phyloP scores from a whole-genome alignment of 148 eudicot genomes.

The Rhododendron henanense region DNA sequence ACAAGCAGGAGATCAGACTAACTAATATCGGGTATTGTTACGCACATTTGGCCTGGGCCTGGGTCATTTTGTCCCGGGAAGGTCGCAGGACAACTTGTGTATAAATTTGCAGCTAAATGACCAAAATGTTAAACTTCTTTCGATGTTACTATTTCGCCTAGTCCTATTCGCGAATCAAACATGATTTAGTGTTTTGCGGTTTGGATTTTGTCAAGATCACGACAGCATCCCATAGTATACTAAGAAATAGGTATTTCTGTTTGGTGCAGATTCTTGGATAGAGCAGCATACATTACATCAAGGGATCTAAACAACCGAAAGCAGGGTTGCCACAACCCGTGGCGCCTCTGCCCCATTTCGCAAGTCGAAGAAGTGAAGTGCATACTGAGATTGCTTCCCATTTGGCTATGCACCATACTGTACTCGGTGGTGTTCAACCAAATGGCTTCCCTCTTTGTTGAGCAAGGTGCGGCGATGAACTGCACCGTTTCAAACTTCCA shows the following conservation, averaged over 20 bases:
- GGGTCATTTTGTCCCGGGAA: not conserved
- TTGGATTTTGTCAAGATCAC: not conserved
- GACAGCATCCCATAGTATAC: not conserved
- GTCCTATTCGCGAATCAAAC: not conserved
- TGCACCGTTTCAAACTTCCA: constrained; percentile 51
- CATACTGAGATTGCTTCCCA: constrained; percentile 71
- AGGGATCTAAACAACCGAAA: constrained; percentile 35
- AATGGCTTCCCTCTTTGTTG: constrained; percentile 89
- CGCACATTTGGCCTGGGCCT: not conserved
- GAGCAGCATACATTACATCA: constrained; percentile 59
- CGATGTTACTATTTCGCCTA: not conserved
- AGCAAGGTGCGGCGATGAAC: constrained; percentile 84
- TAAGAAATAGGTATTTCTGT: not conserved
- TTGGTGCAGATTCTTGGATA: constrained; percentile 62
- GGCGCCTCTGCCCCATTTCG: constrained; percentile 78
- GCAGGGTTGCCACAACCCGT: constrained; percentile 37
- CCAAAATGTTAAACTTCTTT: not conserved
- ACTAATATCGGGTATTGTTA: not conserved
- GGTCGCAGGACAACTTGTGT: not conserved
- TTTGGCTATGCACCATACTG: constrained; percentile 87
- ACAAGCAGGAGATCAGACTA: not conserved
- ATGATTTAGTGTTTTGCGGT: not conserved
- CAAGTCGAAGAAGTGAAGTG: constrained; percentile 95
- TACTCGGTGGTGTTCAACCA: constrained; percentile 89
- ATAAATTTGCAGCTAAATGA: not conserved